Evolutionary conservation across 2,329 filamentous ascomycete genomes (phyloP), one percentile per base, ranked within the genome.

Genomic region (Pseudogymnoascus sp.): DNA sequence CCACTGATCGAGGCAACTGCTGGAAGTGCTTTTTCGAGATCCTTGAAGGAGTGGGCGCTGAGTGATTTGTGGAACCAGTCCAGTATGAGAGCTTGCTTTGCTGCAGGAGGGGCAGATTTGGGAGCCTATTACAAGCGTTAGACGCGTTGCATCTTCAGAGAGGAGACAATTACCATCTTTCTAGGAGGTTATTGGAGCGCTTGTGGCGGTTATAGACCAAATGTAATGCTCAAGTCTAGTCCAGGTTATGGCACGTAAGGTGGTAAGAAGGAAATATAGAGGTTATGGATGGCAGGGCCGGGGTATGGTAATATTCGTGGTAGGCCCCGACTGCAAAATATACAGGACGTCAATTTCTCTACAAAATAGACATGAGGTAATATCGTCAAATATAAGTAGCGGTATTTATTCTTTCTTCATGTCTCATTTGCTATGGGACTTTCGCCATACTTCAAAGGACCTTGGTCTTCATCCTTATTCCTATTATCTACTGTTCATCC

Each of bases 1-100:
- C 80, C 78, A 68, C 84, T 86, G 76, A 89, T 85, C 9, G 83
- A 83, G 5, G 83, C 84, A 53, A 87, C 79, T 1, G 80, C 76
- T 1, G 84, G 85, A 26, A 89, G 76, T 7, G 76, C 76, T 72
- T 88, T 88, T 73, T 89, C 86, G 9, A 89, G 80, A 64, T 89
- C 86, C 71, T 88, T 88, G 74, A 89, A 78, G 61, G 80, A 85
- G 74, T 88, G 84, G 17, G 85, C 86, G 38, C 82, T 82, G 64
- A 82, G 78, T 3, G 84, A 83, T 64, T 79, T 78, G 69, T 82
- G 83, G 66, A 89, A 80, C 77, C 84, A 85, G 15, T 79, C 74
- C 65, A 87, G 76, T 66, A 87, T 84, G 38, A 82, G 77, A 29
- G 78, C 76, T 68, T 83, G 79, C 73, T 88, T 88, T 40, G 80